Evolutionary conservation across 331 rosid genomes (phyloP).

Genomic region (Quercus phellos): DNA sequence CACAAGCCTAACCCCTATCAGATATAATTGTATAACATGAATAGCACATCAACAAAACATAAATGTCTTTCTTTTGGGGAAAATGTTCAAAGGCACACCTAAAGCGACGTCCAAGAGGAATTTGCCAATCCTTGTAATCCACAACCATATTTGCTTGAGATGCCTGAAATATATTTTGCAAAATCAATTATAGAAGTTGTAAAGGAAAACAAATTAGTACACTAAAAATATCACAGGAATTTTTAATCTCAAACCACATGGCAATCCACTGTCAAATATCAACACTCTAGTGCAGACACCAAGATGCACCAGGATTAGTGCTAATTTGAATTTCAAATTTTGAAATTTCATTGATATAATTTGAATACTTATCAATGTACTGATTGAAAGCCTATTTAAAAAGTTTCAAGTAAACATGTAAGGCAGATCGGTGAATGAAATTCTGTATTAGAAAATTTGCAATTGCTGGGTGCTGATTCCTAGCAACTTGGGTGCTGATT

Average conservation of each 20-base stretch:
- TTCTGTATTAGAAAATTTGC: too few relatives aligned
- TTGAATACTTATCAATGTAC: too few relatives aligned
- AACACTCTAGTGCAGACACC: neutral
- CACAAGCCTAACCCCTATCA: neutral
- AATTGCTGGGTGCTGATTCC: too few relatives aligned
- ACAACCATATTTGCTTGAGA: conserved; percentile 64
- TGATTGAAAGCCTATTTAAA: too few relatives aligned
- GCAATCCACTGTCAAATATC: neutral
- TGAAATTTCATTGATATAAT: too few relatives aligned
- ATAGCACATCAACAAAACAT: neutral
- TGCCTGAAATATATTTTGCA: conserved; percentile 48
- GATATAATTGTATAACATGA: neutral
- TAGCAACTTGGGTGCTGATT: too few relatives aligned
- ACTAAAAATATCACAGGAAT: neutral
- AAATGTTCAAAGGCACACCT: conserved; percentile 47
- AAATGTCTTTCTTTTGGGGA: neutral
- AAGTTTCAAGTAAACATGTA: too few relatives aligned
- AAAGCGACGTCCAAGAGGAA: conserved; percentile 95
- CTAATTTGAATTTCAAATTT: too few relatives aligned
- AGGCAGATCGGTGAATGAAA: too few relatives aligned
- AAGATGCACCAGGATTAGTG: neutral
- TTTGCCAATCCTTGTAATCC: conserved; percentile 96
- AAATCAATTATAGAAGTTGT: neutral
- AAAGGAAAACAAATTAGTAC: neutral
- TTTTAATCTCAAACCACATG: neutral